Evolutionary conservation across 1,284 basidiomycete genomes (phyloP).

Genomic region (Ceratobasidium sp.): DNA sequence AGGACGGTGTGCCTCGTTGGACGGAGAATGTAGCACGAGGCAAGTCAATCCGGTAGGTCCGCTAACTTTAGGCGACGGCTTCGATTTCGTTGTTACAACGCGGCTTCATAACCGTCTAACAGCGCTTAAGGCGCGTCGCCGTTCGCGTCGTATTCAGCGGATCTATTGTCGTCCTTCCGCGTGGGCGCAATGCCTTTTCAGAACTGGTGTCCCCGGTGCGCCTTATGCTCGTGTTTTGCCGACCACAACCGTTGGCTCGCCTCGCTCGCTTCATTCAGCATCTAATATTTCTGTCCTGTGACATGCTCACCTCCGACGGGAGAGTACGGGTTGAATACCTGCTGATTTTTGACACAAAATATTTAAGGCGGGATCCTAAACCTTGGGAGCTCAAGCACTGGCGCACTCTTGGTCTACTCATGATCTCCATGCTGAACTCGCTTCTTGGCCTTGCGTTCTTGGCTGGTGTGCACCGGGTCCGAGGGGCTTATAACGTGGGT

Average conservation of each 20-base stretch:
- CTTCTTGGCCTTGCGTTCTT: conserved; percentile 13
- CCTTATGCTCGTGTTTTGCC: conserved; percentile 26
- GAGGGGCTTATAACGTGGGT: conserved; percentile 36
- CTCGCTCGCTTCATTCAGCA: conserved; percentile 29
- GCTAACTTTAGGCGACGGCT: conserved; percentile 37
- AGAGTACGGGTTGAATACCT: not conserved
- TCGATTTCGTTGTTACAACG: conserved; percentile 23
- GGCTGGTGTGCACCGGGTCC: conserved; percentile 11
- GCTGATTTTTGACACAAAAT: not conserved
- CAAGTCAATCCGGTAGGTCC: not conserved
- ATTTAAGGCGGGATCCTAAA: not conserved
- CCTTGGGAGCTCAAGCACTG: not conserved
- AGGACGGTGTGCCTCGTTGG: not conserved
- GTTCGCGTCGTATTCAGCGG: not conserved
- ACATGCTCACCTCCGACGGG: not conserved
- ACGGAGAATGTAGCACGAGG: conserved; percentile 10
- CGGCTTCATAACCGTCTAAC: conserved; percentile 13
- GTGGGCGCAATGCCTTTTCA: conserved; percentile 32
- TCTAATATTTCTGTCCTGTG: not conserved
- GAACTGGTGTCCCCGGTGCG: not conserved
- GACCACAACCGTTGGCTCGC: conserved; percentile 12
- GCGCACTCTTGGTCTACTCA: not conserved
- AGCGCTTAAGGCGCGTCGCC: conserved; percentile 27
- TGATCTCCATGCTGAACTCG: conserved; percentile 22
- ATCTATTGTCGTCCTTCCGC: conserved; percentile 12